These are phyloP conservation scores for Candida methanosorbosa DNA, from an alignment of 805 yeast genomes.

Conservation along the genomic window DNA sequence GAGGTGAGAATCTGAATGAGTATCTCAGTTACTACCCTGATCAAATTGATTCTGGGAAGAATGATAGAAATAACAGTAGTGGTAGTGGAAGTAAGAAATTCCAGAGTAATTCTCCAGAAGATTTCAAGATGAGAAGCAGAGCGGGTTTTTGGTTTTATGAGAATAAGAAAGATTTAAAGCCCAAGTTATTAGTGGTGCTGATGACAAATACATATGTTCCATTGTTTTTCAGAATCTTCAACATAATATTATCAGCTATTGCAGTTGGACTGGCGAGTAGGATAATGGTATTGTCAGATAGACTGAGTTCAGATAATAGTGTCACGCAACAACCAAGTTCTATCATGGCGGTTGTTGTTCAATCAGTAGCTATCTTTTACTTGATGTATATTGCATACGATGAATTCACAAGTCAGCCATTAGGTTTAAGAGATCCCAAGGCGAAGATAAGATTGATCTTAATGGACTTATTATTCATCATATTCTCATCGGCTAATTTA, in stretches of 20 bases:
- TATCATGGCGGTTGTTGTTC: constrained; percentile 85
- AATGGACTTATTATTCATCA: constrained; percentile 79
- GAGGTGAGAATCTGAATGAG: constrained; percentile 51
- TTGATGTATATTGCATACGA: constrained; percentile 78
- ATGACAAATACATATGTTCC: constrained; percentile 79
- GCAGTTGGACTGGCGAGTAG: constrained; percentile 69
- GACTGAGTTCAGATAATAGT: constrained; percentile 24
- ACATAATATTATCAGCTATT: constrained; percentile 47
- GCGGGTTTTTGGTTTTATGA: constrained; percentile 63
- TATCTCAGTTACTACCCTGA: constrained; percentile 38
- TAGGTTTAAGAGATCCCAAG: constrained; percentile 80
- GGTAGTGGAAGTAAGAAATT: constrained; percentile 10
- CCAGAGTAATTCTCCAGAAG: constrained; percentile 9
- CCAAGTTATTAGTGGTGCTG: constrained; percentile 49
- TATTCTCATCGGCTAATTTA: constrained; percentile 80
- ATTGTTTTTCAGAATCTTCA: constrained; percentile 55
- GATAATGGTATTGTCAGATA: constrained; percentile 36
- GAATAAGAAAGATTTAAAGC: constrained; percentile 55
- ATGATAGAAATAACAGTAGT: constrained; percentile 1
- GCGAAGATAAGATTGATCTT: constrained; percentile 75
- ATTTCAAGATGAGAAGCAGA: constrained; percentile 34
- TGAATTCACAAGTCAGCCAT: constrained; percentile 86
- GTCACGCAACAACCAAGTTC: constrained; percentile 80
- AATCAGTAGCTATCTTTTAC: constrained; percentile 69
- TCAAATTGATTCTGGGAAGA: constrained; percentile 6